phyloP scores from a whole-genome alignment of 73 alveolate genomes.

The Paramecium pentaurelia region DNA sequence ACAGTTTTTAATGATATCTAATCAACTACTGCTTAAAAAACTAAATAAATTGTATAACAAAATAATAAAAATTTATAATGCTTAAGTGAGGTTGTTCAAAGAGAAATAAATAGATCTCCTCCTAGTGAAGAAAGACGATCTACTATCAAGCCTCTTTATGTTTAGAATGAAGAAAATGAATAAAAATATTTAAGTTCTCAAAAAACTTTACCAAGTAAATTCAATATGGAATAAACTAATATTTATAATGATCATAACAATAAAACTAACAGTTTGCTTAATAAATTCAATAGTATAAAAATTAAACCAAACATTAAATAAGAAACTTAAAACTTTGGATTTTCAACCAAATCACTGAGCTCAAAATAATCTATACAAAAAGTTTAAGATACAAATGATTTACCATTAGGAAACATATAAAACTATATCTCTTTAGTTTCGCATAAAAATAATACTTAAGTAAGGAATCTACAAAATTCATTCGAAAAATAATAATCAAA shows the following conservation, averaged over 20 bases:
- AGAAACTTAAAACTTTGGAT: neutral
- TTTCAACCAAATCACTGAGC: neutral
- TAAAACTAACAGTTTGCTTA: neutral
- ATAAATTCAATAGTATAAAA: neutral
- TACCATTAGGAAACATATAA: neutral
- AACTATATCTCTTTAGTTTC: neutral
- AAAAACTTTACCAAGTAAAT: neutral
- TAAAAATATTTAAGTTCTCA: neutral
- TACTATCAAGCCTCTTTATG: neutral
- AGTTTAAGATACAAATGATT: neutral
- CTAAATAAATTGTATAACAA: neutral
- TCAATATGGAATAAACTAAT: neutral
- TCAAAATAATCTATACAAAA: neutral
- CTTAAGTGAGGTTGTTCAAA: neutral
- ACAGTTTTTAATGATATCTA: neutral
- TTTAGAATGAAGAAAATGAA: neutral
- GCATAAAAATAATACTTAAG: neutral
- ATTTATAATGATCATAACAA: neutral
- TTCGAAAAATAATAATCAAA: neutral
- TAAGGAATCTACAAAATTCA: neutral
- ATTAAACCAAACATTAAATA: neutral
- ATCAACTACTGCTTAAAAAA: neutral
- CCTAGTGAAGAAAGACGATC: conserved; percentile 17
- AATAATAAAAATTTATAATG: neutral
- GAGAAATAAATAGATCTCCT: neutral